Base-by-base conservation (phyloP, 441 rosid genomes). In the Croton laevigatus region DNA sequence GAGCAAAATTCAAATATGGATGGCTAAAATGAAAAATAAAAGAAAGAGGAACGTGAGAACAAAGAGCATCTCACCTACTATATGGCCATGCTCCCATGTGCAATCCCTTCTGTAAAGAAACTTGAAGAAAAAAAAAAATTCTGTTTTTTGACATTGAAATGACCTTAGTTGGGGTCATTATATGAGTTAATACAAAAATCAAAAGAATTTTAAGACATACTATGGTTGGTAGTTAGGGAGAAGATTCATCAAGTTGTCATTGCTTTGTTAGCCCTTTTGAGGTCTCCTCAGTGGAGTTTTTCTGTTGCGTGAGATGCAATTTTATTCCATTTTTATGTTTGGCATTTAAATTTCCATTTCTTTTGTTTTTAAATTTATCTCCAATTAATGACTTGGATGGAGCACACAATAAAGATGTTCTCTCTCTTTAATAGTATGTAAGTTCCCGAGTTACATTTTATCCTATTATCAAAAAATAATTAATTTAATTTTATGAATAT, bases 101-200 rank as follows among this genome's bases (percentile, higher is more conserved):
- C 87, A 65, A 84, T 86, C 95, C 89, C 83, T 77, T 85, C 88
- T 89, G 98, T 93, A 93, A 93, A 93, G 97, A 80, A 77, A 79
- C 52, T n/a, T 36, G 34, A 49, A 75, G 34, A 49, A 75, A 22
- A 63, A 66, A 76, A 80, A 73, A 78, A 68, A 83, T 76, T 65
- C 60, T 71, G 62, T 74, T 27, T 73, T 82, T 85, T 81, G 91
- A 87, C 90, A 86, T 69, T 80, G 98, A 89, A 84, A 76, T 83
- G 92, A 91, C 97, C 74, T 74, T 69, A 83, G 1, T 71, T 81
- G 84, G 86, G 83, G 83, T 75, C 84, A 83, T 73, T 68, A 58
- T 67, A 78, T 75, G 13, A 46, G 40, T 59, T 12, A 10, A 22
- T 16, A 52, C 7, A 32, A 78, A 57, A 71, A 22, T 27, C 71